Evolutionary conservation across 371 early-diverging fungal species (phyloP).

Genomic region (Mortierella sp.): DNA sequence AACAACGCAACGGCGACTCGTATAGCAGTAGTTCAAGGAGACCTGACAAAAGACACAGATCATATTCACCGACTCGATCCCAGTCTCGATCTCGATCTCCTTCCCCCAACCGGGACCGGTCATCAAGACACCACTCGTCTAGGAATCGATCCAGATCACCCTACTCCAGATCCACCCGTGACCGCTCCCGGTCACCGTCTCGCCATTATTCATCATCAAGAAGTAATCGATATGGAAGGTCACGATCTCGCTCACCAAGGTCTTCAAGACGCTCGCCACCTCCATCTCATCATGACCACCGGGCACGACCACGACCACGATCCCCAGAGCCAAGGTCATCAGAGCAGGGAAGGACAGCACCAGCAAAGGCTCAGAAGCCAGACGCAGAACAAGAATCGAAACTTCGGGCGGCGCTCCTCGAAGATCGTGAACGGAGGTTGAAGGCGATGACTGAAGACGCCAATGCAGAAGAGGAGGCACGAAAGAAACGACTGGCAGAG

Average conservation of each 20-base stretch:
- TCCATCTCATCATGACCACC: conserved; percentile 16
- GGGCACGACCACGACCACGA: conserved; percentile 11
- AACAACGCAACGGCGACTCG: not conserved
- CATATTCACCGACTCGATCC: not conserved
- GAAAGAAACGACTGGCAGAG: conserved; percentile 32
- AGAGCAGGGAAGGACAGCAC: not conserved
- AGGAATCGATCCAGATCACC: conserved; percentile 1
- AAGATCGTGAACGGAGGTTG: conserved; percentile 35
- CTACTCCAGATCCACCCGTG: not conserved
- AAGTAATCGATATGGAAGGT: conserved; percentile 16
- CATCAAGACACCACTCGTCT: not conserved
- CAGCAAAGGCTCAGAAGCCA: not conserved
- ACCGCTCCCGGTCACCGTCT: not conserved
- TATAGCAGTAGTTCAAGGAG: not conserved
- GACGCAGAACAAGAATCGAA: conserved; percentile 16
- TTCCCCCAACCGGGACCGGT: not conserved
- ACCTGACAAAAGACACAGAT: conserved; percentile 2
- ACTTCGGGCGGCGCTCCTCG: conserved; percentile 20
- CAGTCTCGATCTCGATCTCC: conserved; percentile 1
- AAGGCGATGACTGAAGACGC: conserved; percentile 46
- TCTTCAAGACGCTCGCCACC: conserved; percentile 12
- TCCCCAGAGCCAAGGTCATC: conserved; percentile 11
- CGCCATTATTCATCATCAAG: conserved; percentile 3
- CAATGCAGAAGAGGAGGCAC: conserved; percentile 14
- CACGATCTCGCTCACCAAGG: conserved; percentile 33